Conservation (phyloP, 495 filamentous ascomycete species). For the Hypoxylon fuscum region DNA sequence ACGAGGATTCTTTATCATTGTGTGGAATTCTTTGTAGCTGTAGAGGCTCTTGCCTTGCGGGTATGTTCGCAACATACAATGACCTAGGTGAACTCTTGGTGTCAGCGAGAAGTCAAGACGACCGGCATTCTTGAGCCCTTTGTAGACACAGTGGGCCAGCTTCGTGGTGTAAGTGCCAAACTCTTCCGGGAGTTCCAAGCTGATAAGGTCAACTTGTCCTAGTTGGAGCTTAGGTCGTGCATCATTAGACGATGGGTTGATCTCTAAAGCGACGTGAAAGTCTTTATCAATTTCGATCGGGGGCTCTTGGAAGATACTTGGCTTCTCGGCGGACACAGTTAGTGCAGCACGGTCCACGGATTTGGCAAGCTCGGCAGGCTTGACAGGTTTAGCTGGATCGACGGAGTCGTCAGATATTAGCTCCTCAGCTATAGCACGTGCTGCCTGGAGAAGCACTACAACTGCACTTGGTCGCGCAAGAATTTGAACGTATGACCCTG, state of each 20-base stretch:
- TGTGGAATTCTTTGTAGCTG: slow-evolving; percentile 59
- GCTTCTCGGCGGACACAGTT: not conserved
- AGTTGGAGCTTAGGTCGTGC: slow-evolving; percentile 18
- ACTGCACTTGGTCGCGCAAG: slow-evolving; percentile 14
- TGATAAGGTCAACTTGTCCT: not conserved
- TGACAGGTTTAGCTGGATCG: too few relatives aligned
- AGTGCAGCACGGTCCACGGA: too few relatives aligned
- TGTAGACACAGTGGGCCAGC: slow-evolving; percentile 32
- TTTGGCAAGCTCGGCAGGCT: too few relatives aligned
- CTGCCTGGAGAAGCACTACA: slow-evolving; percentile 30
- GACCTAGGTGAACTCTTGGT: slow-evolving; percentile 68
- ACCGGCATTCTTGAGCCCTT: slow-evolving; percentile 35
- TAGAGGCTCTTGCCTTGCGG: slow-evolving; percentile 48
- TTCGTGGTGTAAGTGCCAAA: slow-evolving; percentile 17
- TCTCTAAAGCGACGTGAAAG: slow-evolving; percentile 24
- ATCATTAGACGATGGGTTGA: not conserved
- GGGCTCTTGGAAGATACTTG: slow-evolving; percentile 35
- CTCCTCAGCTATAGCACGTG: slow-evolving; percentile 36
- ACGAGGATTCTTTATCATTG: slow-evolving; percentile 51
- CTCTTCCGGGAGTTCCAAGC: not conserved
- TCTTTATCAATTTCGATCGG: slow-evolving; percentile 9
- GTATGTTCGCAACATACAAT: slow-evolving; percentile 59
- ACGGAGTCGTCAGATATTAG: slow-evolving; percentile 31
- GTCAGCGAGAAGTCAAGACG: slow-evolving; percentile 48
- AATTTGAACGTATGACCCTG: slow-evolving; percentile 25